These are phyloP conservation scores for Cunninghamia lanceolata DNA, from an alignment of 75 land plant genomes.

Conservation along the genomic window DNA sequence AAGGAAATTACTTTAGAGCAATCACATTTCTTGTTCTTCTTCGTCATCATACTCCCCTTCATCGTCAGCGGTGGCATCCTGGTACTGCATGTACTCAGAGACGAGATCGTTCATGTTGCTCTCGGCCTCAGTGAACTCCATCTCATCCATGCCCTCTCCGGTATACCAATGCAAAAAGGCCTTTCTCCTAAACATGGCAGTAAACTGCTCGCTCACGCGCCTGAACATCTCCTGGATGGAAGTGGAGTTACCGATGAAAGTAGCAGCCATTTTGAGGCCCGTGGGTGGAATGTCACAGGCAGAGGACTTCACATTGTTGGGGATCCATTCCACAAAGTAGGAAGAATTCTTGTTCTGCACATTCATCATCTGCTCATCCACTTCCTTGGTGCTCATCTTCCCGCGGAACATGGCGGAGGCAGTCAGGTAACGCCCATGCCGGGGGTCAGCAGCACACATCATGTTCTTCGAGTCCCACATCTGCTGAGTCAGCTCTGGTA, in stretches of 20 bases:
- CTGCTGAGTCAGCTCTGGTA: slow-evolving; percentile 44
- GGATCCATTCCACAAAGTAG: no score
- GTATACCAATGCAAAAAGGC: no score
- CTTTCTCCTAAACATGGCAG: no score
- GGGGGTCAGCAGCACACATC: slow-evolving; percentile 52
- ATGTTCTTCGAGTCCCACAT: slow-evolving; percentile 57
- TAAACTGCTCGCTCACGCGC: no score
- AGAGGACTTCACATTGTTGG: no score
- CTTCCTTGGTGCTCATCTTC: slow-evolving; percentile 5
- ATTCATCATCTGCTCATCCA: no score
- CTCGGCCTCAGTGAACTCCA: background rate
- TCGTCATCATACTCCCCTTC: slow-evolving; percentile 32
- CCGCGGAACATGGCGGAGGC: slow-evolving; percentile 39
- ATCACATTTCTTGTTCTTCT: slow-evolving; percentile 12
- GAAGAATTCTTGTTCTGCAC: no score
- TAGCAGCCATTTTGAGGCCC: no score
- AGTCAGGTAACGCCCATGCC: slow-evolving; percentile 29
- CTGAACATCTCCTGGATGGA: no score
- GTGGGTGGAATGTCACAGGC: no score
- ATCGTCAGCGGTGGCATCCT: slow-evolving; percentile 29
- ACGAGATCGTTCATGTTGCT: slow-evolving; percentile 43
- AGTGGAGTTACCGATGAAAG: no score
- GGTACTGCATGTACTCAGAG: slow-evolving; percentile 41
- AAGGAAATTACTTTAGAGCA: background rate
- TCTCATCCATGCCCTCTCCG: no score